Base-by-base conservation (phyloP, 2,329 filamentous ascomycete genomes). In the Claviceps humidiphila region DNA sequence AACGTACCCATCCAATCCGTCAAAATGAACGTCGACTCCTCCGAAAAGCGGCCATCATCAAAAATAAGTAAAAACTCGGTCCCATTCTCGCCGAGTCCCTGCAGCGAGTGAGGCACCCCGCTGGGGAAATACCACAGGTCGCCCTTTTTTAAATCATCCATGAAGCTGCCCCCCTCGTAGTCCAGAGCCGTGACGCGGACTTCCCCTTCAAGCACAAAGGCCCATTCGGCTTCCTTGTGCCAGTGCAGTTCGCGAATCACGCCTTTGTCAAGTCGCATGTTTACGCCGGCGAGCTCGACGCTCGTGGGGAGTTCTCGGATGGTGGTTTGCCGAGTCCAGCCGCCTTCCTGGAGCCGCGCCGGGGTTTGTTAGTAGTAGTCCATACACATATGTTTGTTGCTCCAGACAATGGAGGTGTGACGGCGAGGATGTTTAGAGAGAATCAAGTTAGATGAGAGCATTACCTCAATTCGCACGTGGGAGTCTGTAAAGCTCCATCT, bases 111-210 rank as follows among this genome's bases (percentile, higher is more conserved):
- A 11, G 86, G 86, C 38, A 89, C 77, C 6, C 86, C 86, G 11
- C 81, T 80, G 22, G 86, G 86, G 68, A 90, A 90, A 61, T 87
- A 90, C 85, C 85, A 90, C 6, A 90, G 66, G 58, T 90, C 87
- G 4, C 87, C 87, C 61, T 85, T 82, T 61, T 81, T 76, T 22
- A 90, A 68, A 61, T 90, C 86, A 57, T 89, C 86, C 55, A 89
- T 78, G 64, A 88, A 89, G 56, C 80, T 86, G 55, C 85, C 80
- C 9, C 86, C 86, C 55, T 90, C 82, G 43, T 83, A 80, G 66
- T 89, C 84, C 17, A 89, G 74, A 1, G 81, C 85, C 0, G 84
- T 87, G 49, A 89, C 77, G 51, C 85, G 80, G 20, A 86, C 83
- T 54, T 76, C 74, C 49, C 85, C 85, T 53, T 84, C 78, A 0